Evolutionary conservation across 1,284 basidiomycete species (phyloP).

Genomic region (Somion occarium): DNA sequence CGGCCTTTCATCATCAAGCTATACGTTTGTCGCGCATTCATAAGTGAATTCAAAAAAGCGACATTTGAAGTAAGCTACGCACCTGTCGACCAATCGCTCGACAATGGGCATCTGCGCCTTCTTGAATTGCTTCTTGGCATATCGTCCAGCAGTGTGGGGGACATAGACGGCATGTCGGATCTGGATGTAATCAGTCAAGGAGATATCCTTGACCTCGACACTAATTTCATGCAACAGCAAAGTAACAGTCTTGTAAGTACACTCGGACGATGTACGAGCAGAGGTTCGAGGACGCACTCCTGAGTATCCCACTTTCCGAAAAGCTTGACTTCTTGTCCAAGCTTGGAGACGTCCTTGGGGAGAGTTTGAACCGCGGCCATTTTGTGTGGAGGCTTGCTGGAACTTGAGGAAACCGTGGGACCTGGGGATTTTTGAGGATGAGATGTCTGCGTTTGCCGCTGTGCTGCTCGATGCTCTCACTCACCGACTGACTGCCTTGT

Average conservation of each 20-base stretch:
- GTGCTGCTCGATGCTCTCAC: constrained; percentile 9
- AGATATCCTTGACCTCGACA: constrained; percentile 99
- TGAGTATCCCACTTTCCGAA: constrained; percentile 97
- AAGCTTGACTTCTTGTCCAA: constrained; percentile 87
- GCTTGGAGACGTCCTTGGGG: constrained; percentile 80
- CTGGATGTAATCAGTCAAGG: constrained; percentile 98
- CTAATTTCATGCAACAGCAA: constrained; percentile 41
- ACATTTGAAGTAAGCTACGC: constrained; percentile 25
- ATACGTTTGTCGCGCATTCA: constrained; percentile 1
- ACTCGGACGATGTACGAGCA: background rate
- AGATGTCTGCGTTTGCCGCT: constrained; percentile 1
- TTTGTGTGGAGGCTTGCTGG: constrained; percentile 19
- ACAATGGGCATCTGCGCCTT: constrained; percentile 99
- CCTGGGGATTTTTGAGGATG: background rate
- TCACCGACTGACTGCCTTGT: constrained; percentile 33
- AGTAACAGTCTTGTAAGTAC: background rate
- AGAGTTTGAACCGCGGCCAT: constrained; percentile 69
- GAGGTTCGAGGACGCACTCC: constrained; percentile 64
- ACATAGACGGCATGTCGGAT: constrained; percentile 97
- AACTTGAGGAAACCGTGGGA: constrained; percentile 20
- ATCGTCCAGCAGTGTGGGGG: constrained; percentile 98
- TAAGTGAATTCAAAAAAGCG: background rate
- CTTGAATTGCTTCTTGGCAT: constrained; percentile 99
- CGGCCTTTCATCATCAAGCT: constrained; percentile 99
- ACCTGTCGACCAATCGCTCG: constrained; percentile 98